Evolutionary conservation across 805 yeast species (phyloP), one percentile per base, ranked within the genome.

Genomic region (Kluyveromyces dobzhanskii): DNA sequence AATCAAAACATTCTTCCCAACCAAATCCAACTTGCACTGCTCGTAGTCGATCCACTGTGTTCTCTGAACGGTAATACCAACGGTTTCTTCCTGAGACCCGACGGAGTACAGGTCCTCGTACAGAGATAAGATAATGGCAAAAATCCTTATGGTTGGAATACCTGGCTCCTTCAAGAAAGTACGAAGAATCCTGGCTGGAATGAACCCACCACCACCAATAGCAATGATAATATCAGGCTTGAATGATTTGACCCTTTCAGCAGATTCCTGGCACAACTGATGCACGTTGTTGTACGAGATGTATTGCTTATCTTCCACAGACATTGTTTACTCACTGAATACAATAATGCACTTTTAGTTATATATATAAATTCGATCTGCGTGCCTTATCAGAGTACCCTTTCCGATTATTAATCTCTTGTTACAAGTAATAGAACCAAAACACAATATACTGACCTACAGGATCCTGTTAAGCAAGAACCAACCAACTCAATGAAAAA

Each of bases 131-230:
- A 92, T 94, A 50, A 90, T 85, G 35, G 98, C 97, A 78, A 88
- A 90, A 55, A 90, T 86, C 54, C 95, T 80, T 44, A 87, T 80
- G 53, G 88, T 90, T 51, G 94, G 90, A 44, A 80, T 69, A 44
- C 94, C 94, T 23, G 83, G 85, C 49, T 80, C 83, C 63, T 88
- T 90, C 50, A 90, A 69, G 64, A 90, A 92, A 2, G 97, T 80
- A 62, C 98, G 78, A 59, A 90, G 72, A 65, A 92, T 92, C 61
- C 98, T 78, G 7, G 98, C 97, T 19, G 97, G 98, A 42, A 90
- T 92, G 62, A 90, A 85, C 2, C 97, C 98, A 59, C 98, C 95
- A 52, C 95, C 95, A 56, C 95, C 98, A 54, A 90, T 86, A 50
- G 97, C 97, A 46, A 90, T 85, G 64, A 88, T 85, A 43, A 85